A percentile compares a stretch with the other conserved stretches of the same genome.
phyloP scores from a whole-genome alignment of 2,329 filamentous ascomycete species.

The Pochonia chlamydosporia region DNA sequence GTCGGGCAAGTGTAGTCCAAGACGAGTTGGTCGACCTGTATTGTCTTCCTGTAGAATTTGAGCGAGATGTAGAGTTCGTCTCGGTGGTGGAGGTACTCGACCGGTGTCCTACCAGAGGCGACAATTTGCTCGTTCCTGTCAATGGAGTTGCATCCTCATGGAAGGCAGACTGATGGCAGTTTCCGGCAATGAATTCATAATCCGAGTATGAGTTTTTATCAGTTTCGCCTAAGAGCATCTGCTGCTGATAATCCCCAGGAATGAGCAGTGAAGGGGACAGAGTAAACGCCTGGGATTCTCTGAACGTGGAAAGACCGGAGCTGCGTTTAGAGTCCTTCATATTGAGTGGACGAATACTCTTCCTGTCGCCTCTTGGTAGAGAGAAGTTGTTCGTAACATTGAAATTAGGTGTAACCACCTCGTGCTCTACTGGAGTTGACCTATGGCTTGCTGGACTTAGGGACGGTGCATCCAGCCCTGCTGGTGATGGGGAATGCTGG shows the following conservation, averaged over 20 bases:
- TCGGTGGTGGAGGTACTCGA: constrained; percentile 50
- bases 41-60: constrained; percentile 42
- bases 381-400: constrained; percentile 45
- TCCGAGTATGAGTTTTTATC: constrained; percentile 23
- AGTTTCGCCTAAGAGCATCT: constrained; percentile 36
- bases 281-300: constrained; percentile 53
- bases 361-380: constrained; percentile 36
- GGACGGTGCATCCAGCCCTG: constrained; percentile 36
- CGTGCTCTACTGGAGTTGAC: constrained; percentile 33
- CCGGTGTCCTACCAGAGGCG: constrained; percentile 30
- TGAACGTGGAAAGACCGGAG: constrained; percentile 49
- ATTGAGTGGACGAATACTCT: constrained; percentile 19
- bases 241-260: constrained; percentile 51
- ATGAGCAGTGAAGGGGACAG: constrained; percentile 59
- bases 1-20: constrained; percentile 47
- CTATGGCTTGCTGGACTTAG: constrained; percentile 44
- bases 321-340: constrained; percentile 31
- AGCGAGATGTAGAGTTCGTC: constrained; percentile 41
- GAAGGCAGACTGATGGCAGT: constrained; percentile 10
- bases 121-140: constrained; percentile 12
- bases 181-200: constrained; percentile 20
- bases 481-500: constrained; percentile 20
- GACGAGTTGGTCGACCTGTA: constrained; percentile 49
- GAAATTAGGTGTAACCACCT: constrained; percentile 37
- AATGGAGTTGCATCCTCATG: constrained; percentile 13